Base-by-base conservation (phyloP, 2,329 filamentous ascomycete species). In the Pyrenophora seminiperda region DNA sequence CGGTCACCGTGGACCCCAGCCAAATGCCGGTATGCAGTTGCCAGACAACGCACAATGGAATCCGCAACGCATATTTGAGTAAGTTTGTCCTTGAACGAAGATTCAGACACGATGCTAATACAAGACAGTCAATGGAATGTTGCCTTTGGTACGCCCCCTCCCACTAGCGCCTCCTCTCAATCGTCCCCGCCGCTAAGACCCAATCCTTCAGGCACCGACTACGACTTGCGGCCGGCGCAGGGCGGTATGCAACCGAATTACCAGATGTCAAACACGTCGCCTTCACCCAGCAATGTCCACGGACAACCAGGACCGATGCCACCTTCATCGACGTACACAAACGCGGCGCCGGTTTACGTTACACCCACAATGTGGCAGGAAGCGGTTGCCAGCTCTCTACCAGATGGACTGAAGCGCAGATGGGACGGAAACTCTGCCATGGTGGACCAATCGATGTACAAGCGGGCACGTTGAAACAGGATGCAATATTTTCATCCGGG, bases 61-160 rank as follows among this genome's bases (percentile, higher is more conserved):
- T 65, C 92, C 91, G 18, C 83, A 89, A 24, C 84, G 88, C 51
- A 91, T 96, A 60, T 93, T 96, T 81, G 90, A 93, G 91, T 96
- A 83, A 81, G 90, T 83, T 27, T 1, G 33, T 13, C 17, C 13
- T 20, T 13, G 7, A 3, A 6, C 4, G 14, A 34, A 22, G 34
- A 3, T 1, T 17, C 17, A 22, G 20, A n/a, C 4, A 11, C 13
- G 5, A 24, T 17, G 44, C 62, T 66, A 64, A 68, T 34, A 11
- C 49, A 5, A 13, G 5, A 41, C 66, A 96, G 92, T 73, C 91
- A 96, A 79, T 97, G 93, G 92, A 92, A 96, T 74, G 87, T 89
- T 68, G 92, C 93, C 59, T 97, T 97, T 77, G 90, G 91, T 79
- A 89, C 87, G 73, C 70, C 75, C 66, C 69, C 74, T 62, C 65